Evolutionary conservation across 1,284 basidiomycete species (phyloP).

Genomic region (Retiboletus flavoniger): DNA sequence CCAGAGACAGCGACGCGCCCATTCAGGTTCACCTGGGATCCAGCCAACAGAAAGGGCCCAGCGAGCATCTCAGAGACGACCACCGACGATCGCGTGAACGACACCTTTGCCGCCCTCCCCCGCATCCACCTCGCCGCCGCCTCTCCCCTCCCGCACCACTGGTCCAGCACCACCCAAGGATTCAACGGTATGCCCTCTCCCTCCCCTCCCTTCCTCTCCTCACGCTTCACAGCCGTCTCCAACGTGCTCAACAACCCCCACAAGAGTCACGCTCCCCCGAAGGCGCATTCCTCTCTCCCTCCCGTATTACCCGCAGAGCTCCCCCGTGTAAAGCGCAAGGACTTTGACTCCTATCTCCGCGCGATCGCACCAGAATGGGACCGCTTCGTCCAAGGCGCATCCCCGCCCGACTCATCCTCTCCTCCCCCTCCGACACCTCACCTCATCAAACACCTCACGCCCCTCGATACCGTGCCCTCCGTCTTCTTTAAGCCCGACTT

Average conservation of each 20-base stretch:
- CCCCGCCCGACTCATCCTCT: slow-evolving; percentile 37
- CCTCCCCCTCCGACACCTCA: slow-evolving; percentile 38
- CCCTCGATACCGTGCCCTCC: slow-evolving; percentile 76
- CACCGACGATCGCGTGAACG: slow-evolving; percentile 54
- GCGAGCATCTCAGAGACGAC: slow-evolving; percentile 63
- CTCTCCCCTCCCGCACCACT: slow-evolving; percentile 55
- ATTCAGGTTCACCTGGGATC: slow-evolving; percentile 70
- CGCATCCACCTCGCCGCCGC: slow-evolving; percentile 44
- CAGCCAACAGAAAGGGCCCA: slow-evolving; percentile 53
- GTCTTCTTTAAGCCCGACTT: slow-evolving; percentile 82
- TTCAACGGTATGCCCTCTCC: slow-evolving; percentile 61
- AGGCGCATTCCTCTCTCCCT: slow-evolving; percentile 78
- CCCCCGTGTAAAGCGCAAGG: slow-evolving; percentile 77
- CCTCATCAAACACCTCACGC: slow-evolving; percentile 50
- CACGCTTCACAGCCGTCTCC: slow-evolving; percentile 53
- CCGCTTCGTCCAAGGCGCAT: slow-evolving; percentile 54
- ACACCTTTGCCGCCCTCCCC: slow-evolving; percentile 48
- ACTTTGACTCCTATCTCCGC: slow-evolving; percentile 81
- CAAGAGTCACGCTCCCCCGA: slow-evolving; percentile 79
- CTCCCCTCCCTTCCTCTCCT: slow-evolving; percentile 1
- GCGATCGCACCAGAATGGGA: slow-evolving; percentile 79
- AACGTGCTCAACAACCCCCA: slow-evolving; percentile 84
- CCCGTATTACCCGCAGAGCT: slow-evolving; percentile 68
- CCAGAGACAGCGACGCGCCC: slow-evolving; percentile 47
- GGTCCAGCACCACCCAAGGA: slow-evolving; percentile 76